Evolutionary conservation across 2,329 filamentous ascomycete genomes (phyloP).

Genomic region (Aspergillus sp.): DNA sequence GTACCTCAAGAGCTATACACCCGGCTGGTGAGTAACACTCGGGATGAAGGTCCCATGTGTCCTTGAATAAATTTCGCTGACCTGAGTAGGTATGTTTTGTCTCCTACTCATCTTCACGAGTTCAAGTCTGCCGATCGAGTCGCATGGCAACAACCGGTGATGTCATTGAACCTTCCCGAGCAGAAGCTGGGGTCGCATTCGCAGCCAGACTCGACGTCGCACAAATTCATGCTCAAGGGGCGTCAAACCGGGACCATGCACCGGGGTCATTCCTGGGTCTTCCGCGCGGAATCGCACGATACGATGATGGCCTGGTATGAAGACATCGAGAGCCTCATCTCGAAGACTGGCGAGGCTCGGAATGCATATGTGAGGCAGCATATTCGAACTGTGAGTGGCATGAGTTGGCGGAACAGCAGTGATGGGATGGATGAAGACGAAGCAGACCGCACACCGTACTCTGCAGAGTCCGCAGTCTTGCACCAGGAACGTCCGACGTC

Average conservation of each 20-base stretch:
- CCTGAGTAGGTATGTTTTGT: conserved; percentile 78
- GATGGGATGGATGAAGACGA: conserved; percentile 75
- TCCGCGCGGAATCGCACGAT: conserved; percentile 72
- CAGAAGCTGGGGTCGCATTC: conserved; percentile 96
- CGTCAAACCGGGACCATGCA: conserved; percentile 92
- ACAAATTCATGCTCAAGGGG: conserved; percentile 98
- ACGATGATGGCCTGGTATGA: conserved; percentile 98
- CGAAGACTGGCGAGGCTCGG: conserved; percentile 84
- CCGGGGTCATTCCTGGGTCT: conserved; percentile 70
- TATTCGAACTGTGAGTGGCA: conserved; percentile 72
- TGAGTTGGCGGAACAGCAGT: conserved; percentile 65
- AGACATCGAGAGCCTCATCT: conserved; percentile 85
- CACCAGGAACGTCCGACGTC: conserved; percentile 41
- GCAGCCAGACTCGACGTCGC: conserved; percentile 75
- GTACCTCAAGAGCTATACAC: conserved; percentile 95
- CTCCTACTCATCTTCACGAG: conserved; percentile 94
- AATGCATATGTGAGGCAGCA: conserved; percentile 84
- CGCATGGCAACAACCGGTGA: conserved; percentile 77
- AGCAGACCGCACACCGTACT: conserved; percentile 66
- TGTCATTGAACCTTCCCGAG: conserved; percentile 93
- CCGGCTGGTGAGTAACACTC: conserved; percentile 72
- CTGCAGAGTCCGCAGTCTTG: conserved; percentile 54
- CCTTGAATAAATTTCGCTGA: conserved; percentile 11
- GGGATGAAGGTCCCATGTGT: neutral
- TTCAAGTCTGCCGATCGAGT: conserved; percentile 98